A percentile compares a stretch with the other conserved stretches of the same genome.
These are phyloP conservation scores for Calvatia gigantea DNA, from an alignment of 768 basidiomycete genomes.

Conservation along the genomic window DNA sequence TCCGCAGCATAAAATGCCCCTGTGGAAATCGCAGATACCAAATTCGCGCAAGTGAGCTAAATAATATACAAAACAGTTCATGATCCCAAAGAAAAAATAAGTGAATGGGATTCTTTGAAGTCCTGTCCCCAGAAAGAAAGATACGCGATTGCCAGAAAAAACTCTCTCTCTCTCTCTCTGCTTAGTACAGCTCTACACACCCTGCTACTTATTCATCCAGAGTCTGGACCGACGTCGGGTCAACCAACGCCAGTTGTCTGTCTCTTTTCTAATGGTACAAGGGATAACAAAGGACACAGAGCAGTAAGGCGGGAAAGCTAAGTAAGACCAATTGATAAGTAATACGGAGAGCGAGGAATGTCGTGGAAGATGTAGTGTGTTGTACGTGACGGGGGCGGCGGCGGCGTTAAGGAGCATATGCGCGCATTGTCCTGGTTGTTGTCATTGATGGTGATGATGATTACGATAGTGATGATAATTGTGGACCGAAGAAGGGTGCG, in stretches of 20 bases:
- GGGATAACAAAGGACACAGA: background rate
- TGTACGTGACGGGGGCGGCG: background rate
- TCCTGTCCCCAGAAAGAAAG: too few relatives aligned
- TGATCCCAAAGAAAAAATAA: background rate
- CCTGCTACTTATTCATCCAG: background rate
- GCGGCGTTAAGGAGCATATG: conserved; percentile 2
- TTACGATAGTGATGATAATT: too few relatives aligned
- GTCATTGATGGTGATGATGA: background rate
- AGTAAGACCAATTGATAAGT: background rate
- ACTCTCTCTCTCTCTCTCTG: background rate
- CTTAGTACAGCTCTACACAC: background rate
- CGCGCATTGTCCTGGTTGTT: background rate
- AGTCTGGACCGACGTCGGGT: background rate
- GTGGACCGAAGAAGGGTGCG: background rate
- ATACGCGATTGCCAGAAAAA: too few relatives aligned
- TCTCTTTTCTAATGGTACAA: conserved; percentile 1
- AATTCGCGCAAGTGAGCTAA: background rate
- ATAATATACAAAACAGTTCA: background rate
- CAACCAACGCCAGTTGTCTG: background rate
- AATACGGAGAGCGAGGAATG: background rate
- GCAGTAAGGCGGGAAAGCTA: background rate
- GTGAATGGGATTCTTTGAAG: background rate
- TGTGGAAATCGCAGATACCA: background rate
- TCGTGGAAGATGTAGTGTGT: background rate
- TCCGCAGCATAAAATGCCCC: too few relatives aligned